phyloP scores from a whole-genome alignment of 192 early-diverging fungal species.

The Linnemannia schmuckeri region DNA sequence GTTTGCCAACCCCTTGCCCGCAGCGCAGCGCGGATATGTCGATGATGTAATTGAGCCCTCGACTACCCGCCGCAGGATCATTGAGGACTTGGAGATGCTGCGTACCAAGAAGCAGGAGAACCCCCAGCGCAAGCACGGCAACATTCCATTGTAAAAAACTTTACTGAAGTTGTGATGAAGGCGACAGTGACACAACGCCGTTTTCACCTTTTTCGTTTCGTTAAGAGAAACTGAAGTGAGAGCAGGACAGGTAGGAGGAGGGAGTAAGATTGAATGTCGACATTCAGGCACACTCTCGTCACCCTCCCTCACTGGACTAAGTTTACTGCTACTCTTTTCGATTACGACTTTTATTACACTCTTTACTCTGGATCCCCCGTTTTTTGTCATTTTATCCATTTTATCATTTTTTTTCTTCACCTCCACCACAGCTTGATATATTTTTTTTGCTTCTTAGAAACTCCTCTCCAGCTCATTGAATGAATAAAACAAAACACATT shows the following conservation, averaged over 20 bases:
- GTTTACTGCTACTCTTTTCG: neutral
- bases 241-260: neutral
- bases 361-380: neutral
- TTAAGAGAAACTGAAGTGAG: neutral
- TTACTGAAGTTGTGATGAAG: neutral
- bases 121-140: slow-evolving; percentile 95
- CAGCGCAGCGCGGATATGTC: slow-evolving; percentile 90
- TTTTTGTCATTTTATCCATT: neutral
- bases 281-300: neutral
- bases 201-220: neutral
- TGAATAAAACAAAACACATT: neutral
- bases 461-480: neutral
- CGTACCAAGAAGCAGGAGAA: slow-evolving; percentile 80
- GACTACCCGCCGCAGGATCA: slow-evolving; percentile 82
- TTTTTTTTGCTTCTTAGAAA: slow-evolving; percentile 1
- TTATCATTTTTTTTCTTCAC: neutral
- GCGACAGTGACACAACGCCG: no score
- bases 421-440: neutral
- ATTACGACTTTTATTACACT: neutral
- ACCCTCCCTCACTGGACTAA: neutral
- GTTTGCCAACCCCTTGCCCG: slow-evolving; percentile 95
- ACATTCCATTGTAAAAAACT: slow-evolving; percentile 84
- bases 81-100: slow-evolving; percentile 89
- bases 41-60: slow-evolving; percentile 82
- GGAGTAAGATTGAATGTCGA: neutral